Base-by-base conservation (phyloP, 225 moss, liverwort and hornwort species). In the Polytrichum commune region DNA sequence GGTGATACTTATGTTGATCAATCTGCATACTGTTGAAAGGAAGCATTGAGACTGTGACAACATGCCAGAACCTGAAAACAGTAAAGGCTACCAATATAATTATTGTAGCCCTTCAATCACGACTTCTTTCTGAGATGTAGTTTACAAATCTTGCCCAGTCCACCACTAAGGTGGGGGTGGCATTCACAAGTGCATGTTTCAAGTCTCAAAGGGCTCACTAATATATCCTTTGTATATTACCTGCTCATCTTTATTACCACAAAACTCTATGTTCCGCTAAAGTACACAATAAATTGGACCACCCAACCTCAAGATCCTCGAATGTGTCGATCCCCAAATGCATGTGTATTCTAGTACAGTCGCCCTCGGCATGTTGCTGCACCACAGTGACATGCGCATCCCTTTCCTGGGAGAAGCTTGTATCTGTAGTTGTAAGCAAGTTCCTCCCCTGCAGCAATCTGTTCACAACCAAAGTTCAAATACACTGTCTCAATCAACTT, bases 351-450 rank as follows among this genome's bases (percentile, higher is more conserved):
- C 38, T 26, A 95, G 74, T 92, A 90, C 65, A 95, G 76, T 63
- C 95, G 89, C 70, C 87, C 85, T 3, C 92, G 85, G 66, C 95
- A 95, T 35, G 76, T 71, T 64, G 72, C 8, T 63, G 89, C 77
- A 29, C 92, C 89, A 64, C 92, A 95, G 69, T 92, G 92, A 77
- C 90, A 95, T 27, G 84, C 74, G 30, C 80, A 83, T 60, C 95
- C 92, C 76, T 88, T 89, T 30, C 95, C 95, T 55, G 92, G 95
- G 53, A 95, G 92, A 23, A 90, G 75, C 81, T 79, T 90, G 82
- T 95, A 95, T 61, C 92, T 85, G 69, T 95, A 95, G 84, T 95
- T 85, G 78, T 92, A 95, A 8, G 95, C 87, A 66, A 95, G 82
- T 76, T 95, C 95, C 73, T 92, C 95, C 29, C 95, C 95, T 70